phyloP scores from a whole-genome alignment of 208 protist species.

The Angomonas deanei region DNA sequence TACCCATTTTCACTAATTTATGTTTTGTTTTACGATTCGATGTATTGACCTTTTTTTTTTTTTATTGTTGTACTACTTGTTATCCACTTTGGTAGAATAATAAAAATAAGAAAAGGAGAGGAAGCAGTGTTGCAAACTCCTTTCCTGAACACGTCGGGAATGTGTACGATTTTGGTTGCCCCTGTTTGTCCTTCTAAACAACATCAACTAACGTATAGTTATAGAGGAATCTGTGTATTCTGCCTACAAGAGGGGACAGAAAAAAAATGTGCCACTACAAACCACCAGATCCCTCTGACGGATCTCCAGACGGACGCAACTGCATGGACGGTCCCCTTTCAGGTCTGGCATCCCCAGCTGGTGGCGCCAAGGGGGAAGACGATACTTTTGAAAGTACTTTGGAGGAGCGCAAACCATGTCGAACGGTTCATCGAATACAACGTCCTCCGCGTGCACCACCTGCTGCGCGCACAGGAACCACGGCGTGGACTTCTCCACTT shows the following conservation, averaged over 20 bases:
- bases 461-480: slow-evolving; percentile 60
- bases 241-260: slow-evolving; percentile 8
- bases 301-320: slow-evolving; percentile 56
- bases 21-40: not conserved
- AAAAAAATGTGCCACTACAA: slow-evolving; percentile 47
- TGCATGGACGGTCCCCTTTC: slow-evolving; percentile 20
- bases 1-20: not conserved
- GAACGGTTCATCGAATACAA: slow-evolving; percentile 29
- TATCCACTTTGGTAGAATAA: not conserved
- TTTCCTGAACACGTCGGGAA: too few relatives aligned
- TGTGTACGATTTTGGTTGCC: too few relatives aligned
- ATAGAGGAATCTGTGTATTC: not conserved
- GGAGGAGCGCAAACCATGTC: slow-evolving; percentile 61
- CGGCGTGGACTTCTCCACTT: not conserved
- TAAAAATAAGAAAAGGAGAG: not conserved
- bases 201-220: too few relatives aligned
- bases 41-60: not conserved
- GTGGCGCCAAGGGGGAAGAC: slow-evolving; percentile 65
- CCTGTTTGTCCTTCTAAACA: too few relatives aligned
- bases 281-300: slow-evolving; percentile 48
- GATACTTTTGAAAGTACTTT: slow-evolving; percentile 35
- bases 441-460: slow-evolving; percentile 34
- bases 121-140: too few relatives aligned
- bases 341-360: slow-evolving; percentile 57
- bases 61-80: not conserved